phyloP scores from a whole-genome alignment of 257 asterid species.

The Przewalskia tangutica region DNA sequence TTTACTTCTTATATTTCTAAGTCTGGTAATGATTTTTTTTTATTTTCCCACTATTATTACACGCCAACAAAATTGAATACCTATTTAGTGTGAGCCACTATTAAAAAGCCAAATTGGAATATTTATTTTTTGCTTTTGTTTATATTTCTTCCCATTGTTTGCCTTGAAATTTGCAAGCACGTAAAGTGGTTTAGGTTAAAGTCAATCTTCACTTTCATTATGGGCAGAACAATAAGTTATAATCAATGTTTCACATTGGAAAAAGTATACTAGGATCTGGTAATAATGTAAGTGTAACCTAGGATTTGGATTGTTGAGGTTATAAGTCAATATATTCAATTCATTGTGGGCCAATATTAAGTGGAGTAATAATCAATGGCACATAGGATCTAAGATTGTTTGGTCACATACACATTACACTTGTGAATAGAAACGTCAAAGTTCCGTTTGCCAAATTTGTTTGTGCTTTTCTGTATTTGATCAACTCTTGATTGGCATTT shows the following conservation, averaged over 20 bases:
- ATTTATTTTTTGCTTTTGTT: too few relatives aligned
- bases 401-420: neutral
- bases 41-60: neutral
- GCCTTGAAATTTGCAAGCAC: neutral
- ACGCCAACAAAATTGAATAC: neutral
- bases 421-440: neutral
- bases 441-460: neutral
- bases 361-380: neutral
- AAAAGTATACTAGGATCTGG: neutral
- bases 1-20: too few relatives aligned
- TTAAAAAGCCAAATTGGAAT: neutral
- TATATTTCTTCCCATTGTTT: neutral
- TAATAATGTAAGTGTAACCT: neutral
- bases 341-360: neutral
- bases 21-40: neutral
- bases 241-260: neutral
- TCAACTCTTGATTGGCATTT: neutral
- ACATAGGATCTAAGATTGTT: neutral
- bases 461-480: neutral
- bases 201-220: neutral
- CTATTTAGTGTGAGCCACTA: neutral
- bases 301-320: neutral
- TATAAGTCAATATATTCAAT: neutral
- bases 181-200: neutral
- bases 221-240: neutral